Evolutionary conservation across 257 asterid genomes (phyloP), one percentile per base, ranked within the genome.

Genomic region (Scutellaria baicalensis): DNA sequence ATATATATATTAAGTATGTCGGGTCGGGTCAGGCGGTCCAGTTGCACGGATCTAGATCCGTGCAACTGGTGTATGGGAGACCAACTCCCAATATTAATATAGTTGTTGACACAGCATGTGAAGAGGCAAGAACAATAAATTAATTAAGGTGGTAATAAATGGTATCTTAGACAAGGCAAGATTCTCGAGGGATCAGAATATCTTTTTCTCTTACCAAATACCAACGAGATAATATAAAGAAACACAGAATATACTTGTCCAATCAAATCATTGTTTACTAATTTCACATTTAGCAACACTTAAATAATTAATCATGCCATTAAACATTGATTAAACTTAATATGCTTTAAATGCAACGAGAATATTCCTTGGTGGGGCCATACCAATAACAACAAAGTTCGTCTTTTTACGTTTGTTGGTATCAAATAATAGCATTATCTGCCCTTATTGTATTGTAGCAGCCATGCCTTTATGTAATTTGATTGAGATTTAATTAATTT

Each of bases 131-230:
- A 55, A 59, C 56, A 36, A 62, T 40, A 7, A 80, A 42, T 61
- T 68, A 44, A 8, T 6, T 49, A 36, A 36, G 31, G 1, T 8
- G 31, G 31, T 6, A 9, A 23, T 12, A 14, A 51, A 49, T 36
- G 52, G 86, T 73, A 81, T 73, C 82, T 73, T 44, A 71, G 73
- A 67, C 60, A 64, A 68, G 40, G 60, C 48, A 79, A 80, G 88
- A 84, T 86, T 80, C 88, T 70, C 18, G 50, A 73, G 81, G 77
- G 66, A 80, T 75, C 72, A 47, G 70, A 77, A 71, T 75, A 85
- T 82, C 56, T 65, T 64, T 74, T 35, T 79, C 31, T 68, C 57
- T 68, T 42, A 59, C 54, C 71, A 64, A 59, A 68, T 64, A 44
- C 48, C 70, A 8, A 59, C 21, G 79, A 73, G 82, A 82, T 81